Evolutionary conservation across 805 yeast species (phyloP).

Genomic region (Candida alai): DNA sequence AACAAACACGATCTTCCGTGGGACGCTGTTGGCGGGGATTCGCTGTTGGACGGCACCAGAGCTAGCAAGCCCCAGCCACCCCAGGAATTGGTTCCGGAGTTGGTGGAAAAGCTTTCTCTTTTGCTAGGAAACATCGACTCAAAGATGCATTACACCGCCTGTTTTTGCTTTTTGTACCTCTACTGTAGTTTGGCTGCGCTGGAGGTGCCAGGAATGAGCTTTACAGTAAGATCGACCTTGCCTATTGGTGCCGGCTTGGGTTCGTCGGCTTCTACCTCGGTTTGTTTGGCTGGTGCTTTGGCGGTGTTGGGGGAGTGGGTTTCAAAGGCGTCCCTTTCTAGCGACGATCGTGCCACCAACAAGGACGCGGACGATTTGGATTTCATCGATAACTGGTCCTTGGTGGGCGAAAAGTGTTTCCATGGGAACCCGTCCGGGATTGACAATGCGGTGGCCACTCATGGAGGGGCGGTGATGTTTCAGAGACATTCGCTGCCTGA

Average conservation of each 20-base stretch:
- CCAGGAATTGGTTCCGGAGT: conserved; percentile 56
- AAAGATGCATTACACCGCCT: conserved; percentile 69
- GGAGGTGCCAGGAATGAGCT: conserved; percentile 47
- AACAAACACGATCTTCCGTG: conserved; percentile 57
- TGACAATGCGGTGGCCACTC: conserved; percentile 93
- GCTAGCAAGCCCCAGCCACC: conserved; percentile 29
- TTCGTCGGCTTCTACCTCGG: conserved; percentile 87
- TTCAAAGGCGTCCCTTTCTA: conserved; percentile 28
- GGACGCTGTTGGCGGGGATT: conserved; percentile 29
- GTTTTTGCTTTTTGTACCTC: conserved; percentile 78
- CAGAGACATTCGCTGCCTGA: conserved; percentile 57
- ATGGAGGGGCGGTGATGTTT: conserved; percentile 93
- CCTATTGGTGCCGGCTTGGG: conserved; percentile 98
- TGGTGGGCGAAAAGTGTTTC: conserved; percentile 89
- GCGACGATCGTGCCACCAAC: conserved; percentile 28
- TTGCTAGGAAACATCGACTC: conserved; percentile 44
- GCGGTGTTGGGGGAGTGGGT: conserved; percentile 57
- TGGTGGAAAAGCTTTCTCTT: conserved; percentile 46
- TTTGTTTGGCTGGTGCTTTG: conserved; percentile 75
- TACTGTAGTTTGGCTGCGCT: conserved; percentile 55
- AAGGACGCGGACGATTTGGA: conserved; percentile 41
- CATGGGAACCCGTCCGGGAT: conserved; percentile 97
- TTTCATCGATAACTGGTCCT: conserved; percentile 83
- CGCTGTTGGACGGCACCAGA: conserved; percentile 16
- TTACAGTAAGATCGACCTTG: conserved; percentile 72